Conservation (phyloP, 2,329 filamentous ascomycete genomes). For the Epichloe festucae region DNA sequence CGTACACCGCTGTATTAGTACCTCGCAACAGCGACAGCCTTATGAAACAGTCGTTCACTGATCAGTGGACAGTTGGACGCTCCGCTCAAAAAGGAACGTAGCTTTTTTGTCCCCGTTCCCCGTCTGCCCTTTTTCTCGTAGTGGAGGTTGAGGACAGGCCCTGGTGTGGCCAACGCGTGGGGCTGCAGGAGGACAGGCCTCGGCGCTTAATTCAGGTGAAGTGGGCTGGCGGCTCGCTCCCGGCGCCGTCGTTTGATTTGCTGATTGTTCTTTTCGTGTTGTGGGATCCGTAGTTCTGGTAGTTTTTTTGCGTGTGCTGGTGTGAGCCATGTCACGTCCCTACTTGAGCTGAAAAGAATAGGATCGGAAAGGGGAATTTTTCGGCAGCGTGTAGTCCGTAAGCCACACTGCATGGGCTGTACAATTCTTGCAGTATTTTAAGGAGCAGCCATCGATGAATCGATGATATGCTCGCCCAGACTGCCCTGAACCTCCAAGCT, state of each 20-base stretch:
- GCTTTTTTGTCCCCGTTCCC: background rate
- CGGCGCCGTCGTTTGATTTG: conserved; percentile 18
- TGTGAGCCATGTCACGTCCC: background rate
- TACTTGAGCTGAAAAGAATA: background rate
- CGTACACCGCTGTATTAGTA: too few species aligned
- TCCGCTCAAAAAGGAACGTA: background rate
- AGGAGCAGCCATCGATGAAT: too few species aligned
- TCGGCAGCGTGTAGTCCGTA: too few species aligned
- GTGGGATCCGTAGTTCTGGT: too few species aligned
- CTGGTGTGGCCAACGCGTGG: conserved; percentile 18
- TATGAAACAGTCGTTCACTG: background rate
- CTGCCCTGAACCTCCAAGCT: too few species aligned
- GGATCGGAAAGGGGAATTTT: background rate
- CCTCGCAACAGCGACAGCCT: background rate
- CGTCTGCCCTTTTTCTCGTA: background rate
- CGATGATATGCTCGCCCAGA: too few species aligned
- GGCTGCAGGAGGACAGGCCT: conserved; percentile 39
- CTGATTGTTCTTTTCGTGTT: too few species aligned
- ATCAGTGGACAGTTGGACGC: too few species aligned
- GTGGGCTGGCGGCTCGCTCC: conserved; percentile 24
- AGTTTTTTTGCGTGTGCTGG: too few species aligned
- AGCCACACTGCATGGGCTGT: background rate
- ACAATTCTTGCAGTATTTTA: too few species aligned
- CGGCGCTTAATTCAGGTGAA: conserved; percentile 40
- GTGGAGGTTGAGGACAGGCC: conserved; percentile 12